phyloP scores from a whole-genome alignment of 352 stramenopile species.

The Pythium utonaiense region DNA sequence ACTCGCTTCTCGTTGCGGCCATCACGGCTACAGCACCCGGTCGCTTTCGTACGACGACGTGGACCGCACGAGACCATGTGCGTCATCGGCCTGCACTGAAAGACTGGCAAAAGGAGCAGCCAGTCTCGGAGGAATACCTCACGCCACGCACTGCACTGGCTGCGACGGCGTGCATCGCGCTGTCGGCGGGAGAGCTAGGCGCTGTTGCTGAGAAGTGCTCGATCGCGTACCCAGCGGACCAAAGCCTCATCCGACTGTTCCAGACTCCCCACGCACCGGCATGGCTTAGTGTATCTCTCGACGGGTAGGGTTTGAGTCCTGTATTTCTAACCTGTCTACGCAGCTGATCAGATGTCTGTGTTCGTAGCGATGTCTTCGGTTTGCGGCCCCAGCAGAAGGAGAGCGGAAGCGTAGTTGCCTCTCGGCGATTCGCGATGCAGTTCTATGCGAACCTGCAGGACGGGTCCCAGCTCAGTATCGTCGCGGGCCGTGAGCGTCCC shows the following conservation, averaged over 20 bases:
- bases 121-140: slow-evolving; percentile 44
- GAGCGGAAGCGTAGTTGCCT: neutral
- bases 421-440: slow-evolving; percentile 25
- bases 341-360: too few relatives aligned
- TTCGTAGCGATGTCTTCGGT: slow-evolving; percentile 66
- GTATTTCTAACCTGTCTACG: too few relatives aligned
- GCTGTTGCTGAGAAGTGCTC: slow-evolving; percentile 42
- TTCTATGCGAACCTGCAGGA: slow-evolving; percentile 63
- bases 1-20: slow-evolving; percentile 50
- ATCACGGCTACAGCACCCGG: slow-evolving; percentile 48
- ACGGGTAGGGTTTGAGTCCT: too few relatives aligned
- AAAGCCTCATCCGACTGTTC: slow-evolving; percentile 54
- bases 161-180: slow-evolving; percentile 37
- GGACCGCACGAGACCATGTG: slow-evolving; percentile 55
- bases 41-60: slow-evolving; percentile 38
- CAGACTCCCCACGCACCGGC: slow-evolving; percentile 34
- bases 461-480: slow-evolving; percentile 42
- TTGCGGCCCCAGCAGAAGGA: slow-evolving; percentile 28
- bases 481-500: slow-evolving; percentile 25
- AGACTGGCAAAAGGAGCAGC: slow-evolving; percentile 52
- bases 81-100: slow-evolving; percentile 65
- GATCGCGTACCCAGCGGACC: slow-evolving; percentile 62
- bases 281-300: slow-evolving; percentile 69
- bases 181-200: slow-evolving; percentile 48
- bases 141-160: slow-evolving; percentile 54